Evolutionary conservation across 2,329 filamentous ascomycete species (phyloP).

Genomic region (Penicillium freii): DNA sequence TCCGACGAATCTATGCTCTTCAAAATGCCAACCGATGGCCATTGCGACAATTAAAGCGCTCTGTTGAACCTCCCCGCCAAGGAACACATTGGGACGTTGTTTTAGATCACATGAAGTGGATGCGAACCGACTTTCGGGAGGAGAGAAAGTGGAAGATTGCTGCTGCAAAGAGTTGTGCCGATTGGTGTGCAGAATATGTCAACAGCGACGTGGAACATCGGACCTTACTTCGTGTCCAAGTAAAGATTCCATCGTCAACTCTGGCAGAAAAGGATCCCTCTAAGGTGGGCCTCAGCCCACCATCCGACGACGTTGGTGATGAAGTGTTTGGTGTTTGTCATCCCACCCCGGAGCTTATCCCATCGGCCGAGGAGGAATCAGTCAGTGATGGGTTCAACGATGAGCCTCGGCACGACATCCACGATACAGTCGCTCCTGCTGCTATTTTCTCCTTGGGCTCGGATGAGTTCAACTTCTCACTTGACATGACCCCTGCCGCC

Average conservation of each 20-base stretch:
- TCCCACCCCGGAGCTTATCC: slow-evolving; percentile 65
- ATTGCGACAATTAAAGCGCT: slow-evolving; percentile 80
- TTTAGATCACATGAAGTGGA: slow-evolving; percentile 92
- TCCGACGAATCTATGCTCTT: slow-evolving; percentile 83
- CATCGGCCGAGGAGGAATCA: slow-evolving; percentile 61
- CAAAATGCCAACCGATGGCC: slow-evolving; percentile 94
- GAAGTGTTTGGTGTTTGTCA: slow-evolving; percentile 42
- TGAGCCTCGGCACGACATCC: slow-evolving; percentile 45
- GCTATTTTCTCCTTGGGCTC: slow-evolving; percentile 79
- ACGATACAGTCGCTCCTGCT: slow-evolving; percentile 59
- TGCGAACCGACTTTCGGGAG: slow-evolving; percentile 92
- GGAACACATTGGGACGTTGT: slow-evolving; percentile 82
- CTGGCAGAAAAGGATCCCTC: slow-evolving; percentile 23
- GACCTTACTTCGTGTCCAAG: slow-evolving; percentile 64
- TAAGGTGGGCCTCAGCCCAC: slow-evolving; percentile 31
- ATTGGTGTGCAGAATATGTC: slow-evolving; percentile 81
- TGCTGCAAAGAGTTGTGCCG: slow-evolving; percentile 73
- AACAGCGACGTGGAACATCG: slow-evolving; percentile 63
- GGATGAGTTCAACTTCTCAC: slow-evolving; percentile 76
- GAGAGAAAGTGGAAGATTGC: slow-evolving; percentile 92
- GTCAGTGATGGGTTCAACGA: slow-evolving; percentile 49
- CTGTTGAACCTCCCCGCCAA: slow-evolving; percentile 73
- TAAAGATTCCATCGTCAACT: slow-evolving; percentile 36
- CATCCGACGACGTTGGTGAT: slow-evolving; percentile 36
- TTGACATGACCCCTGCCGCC: slow-evolving; percentile 70